phyloP scores from a whole-genome alignment of 768 basidiomycete species.

The Panaeolus cyanescens region DNA sequence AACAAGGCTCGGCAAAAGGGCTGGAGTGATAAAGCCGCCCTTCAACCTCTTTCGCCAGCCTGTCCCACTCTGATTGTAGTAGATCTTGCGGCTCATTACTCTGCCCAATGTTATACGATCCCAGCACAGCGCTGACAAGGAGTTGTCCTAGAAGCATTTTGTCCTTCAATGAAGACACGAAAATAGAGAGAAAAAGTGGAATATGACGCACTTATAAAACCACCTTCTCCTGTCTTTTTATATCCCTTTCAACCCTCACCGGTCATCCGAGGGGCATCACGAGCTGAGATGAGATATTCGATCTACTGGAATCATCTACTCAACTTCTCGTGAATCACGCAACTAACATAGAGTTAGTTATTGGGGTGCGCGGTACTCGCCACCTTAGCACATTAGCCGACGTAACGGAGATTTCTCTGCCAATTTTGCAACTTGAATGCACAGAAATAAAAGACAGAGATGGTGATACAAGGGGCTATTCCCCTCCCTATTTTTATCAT shows the following conservation, averaged over 20 bases:
- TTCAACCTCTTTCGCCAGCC: slow-evolving; percentile 11
- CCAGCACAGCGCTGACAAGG: background rate
- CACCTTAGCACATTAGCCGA: background rate
- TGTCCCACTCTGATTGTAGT: slow-evolving; percentile 12
- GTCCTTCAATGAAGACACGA: background rate
- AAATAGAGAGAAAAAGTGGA: background rate
- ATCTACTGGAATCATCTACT: no score
- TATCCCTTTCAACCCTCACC: background rate
- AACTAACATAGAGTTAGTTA: no score
- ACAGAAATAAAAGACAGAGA: background rate
- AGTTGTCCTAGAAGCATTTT: background rate
- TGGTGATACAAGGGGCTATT: background rate
- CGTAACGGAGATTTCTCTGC: background rate
- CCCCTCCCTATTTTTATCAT: no score
- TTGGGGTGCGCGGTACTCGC: no score
- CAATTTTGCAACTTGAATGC: background rate
- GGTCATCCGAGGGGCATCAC: background rate
- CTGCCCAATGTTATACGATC: background rate
- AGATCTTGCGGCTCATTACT: background rate
- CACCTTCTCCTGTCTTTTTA: background rate
- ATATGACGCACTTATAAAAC: background rate
- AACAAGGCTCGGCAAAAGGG: slow-evolving; percentile 24
- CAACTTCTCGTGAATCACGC: background rate
- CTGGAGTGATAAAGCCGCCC: slow-evolving; percentile 12
- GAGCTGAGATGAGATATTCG: background rate